A percentile compares a stretch with the other conserved stretches of the same genome.
phyloP scores from a whole-genome alignment of 495 filamentous ascomycete genomes.

The Xylaria nigripes region DNA sequence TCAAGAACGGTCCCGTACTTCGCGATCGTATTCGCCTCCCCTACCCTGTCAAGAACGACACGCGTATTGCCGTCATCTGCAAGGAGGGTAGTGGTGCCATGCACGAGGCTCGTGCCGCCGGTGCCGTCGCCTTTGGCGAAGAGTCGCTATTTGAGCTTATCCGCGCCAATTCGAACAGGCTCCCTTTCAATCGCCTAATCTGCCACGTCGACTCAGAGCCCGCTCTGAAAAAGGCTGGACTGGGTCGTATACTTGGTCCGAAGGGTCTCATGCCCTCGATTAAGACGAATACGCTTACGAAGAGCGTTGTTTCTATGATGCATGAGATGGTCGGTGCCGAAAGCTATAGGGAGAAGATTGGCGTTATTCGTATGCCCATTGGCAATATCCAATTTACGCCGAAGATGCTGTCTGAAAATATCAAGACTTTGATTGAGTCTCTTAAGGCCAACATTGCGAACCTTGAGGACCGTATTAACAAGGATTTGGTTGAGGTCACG shows the following conservation, averaged over 20 bases:
- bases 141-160: constrained; percentile 75
- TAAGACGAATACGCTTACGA: constrained; percentile 82
- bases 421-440: constrained; percentile 65
- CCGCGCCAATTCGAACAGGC: constrained; percentile 43
- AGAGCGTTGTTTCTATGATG: constrained; percentile 60
- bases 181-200: constrained; percentile 84
- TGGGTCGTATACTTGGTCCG: constrained; percentile 80
- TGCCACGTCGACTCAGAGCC: constrained; percentile 70
- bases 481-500: constrained; percentile 90
- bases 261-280: constrained; percentile 82
- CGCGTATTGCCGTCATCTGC: constrained; percentile 81
- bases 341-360: constrained; percentile 77
- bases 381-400: constrained; percentile 88
- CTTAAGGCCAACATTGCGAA: constrained; percentile 68
- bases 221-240: constrained; percentile 62
- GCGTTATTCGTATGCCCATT: constrained; percentile 77
- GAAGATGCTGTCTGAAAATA: constrained; percentile 74
- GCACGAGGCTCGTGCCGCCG: constrained; percentile 60
- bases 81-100: constrained; percentile 63
- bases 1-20: constrained; percentile 74
- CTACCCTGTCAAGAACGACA: constrained; percentile 76
- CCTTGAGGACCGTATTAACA: constrained; percentile 62
- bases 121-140: constrained; percentile 76
- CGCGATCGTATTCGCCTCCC: constrained; percentile 83
- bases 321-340: constrained; percentile 73